Evolutionary conservation across 208 protist species (phyloP).

Genomic region (Acanthamoeba polyphaga): DNA sequence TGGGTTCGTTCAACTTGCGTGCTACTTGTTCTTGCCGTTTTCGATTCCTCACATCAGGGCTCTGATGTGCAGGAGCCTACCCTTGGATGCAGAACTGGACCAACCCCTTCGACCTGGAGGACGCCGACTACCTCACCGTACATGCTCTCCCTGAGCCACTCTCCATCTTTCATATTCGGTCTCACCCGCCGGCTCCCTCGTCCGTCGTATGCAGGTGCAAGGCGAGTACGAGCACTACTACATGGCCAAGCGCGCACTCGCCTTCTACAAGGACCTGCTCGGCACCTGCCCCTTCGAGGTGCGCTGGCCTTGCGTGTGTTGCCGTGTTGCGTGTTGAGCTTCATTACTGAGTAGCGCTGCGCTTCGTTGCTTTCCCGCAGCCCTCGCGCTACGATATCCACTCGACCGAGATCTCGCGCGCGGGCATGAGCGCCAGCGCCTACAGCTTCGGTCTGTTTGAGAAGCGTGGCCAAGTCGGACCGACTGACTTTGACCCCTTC

Average conservation of each 20-base stretch:
- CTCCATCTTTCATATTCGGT: not conserved
- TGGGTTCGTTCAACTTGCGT: not conserved
- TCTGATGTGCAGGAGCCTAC: not conserved
- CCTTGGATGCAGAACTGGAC: slow-evolving; percentile 45
- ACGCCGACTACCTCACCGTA: slow-evolving; percentile 4
- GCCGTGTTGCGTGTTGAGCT: not conserved
- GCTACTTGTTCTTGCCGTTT: not conserved
- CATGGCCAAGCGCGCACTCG: slow-evolving; percentile 4
- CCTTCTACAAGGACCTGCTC: not conserved
- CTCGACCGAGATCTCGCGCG: slow-evolving; percentile 25
- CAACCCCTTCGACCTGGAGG: slow-evolving; percentile 3
- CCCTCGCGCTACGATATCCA: slow-evolving; percentile 22
- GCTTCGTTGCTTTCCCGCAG: not conserved
- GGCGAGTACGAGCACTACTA: slow-evolving; percentile 49
- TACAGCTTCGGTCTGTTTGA: slow-evolving; percentile 52
- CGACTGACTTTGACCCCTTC: slow-evolving; percentile 27
- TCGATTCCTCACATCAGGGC: not conserved
- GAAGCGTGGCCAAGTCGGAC: not conserved
- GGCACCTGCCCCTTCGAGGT: not conserved
- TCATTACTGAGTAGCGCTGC: not conserved
- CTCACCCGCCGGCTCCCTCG: not conserved
- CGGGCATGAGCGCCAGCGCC: slow-evolving; percentile 25
- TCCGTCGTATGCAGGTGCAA: not conserved
- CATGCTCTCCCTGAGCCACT: not conserved
- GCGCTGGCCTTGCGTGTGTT: not conserved